A percentile compares a stretch with the other conserved stretches of the same genome.
These are phyloP conservation scores for Conoideocrella luteorostrata DNA, from an alignment of 2,329 filamentous ascomycete genomes.

Conservation along the genomic window DNA sequence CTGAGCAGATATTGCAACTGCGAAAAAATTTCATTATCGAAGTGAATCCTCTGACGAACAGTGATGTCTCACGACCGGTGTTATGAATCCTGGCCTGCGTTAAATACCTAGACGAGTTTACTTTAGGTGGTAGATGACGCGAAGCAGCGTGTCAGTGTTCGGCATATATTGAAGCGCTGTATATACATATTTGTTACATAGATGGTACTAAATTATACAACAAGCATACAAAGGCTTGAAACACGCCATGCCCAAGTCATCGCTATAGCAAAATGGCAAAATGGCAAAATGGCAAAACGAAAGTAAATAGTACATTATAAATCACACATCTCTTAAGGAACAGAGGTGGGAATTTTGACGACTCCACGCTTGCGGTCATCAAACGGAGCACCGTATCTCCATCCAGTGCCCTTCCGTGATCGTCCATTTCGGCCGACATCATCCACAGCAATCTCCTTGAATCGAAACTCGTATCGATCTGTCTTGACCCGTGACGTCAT, in stretches of 20 bases:
- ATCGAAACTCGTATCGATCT: conserved; percentile 56
- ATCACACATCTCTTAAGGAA: conserved; percentile 35
- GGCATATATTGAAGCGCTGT: too few relatives aligned
- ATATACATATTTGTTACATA: not conserved
- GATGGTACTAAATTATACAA: not conserved
- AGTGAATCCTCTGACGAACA: not conserved
- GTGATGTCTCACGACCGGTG: not conserved
- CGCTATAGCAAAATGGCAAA: not conserved
- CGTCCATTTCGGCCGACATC: conserved; percentile 49
- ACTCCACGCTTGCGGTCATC: conserved; percentile 57
- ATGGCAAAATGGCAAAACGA: too few relatives aligned
- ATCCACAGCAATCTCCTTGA: conserved; percentile 53
- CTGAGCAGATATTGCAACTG: conserved; percentile 47
- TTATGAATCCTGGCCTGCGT: too few relatives aligned
- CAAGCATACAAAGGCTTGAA: conserved; percentile 1
- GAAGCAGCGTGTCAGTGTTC: too few relatives aligned
- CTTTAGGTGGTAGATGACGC: too few relatives aligned
- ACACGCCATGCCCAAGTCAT: too few relatives aligned
- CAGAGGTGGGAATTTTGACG: conserved; percentile 61
- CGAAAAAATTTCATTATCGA: conserved; percentile 41
- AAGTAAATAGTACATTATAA: not conserved
- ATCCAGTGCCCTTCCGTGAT: conserved; percentile 46
- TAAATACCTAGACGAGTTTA: too few relatives aligned
- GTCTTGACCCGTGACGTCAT: conserved; percentile 39
- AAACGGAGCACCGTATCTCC: conserved; percentile 57